Conservation (phyloP, 208 protist species). For the Trypanosoma melophagium region DNA sequence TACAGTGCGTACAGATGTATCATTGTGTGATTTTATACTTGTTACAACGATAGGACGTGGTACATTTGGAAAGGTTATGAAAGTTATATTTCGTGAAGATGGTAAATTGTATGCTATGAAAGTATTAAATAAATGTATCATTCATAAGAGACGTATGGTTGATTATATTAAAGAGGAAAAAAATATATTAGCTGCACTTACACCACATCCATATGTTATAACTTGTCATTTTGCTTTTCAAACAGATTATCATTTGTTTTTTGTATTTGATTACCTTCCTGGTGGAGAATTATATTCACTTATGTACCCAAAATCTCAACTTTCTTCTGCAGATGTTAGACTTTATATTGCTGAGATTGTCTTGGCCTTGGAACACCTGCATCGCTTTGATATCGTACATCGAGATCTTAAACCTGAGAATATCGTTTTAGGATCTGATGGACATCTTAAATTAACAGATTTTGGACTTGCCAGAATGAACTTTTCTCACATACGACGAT, state of each 20-base stretch:
- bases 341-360: constrained; percentile 92
- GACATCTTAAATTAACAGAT: constrained; percentile 85
- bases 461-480: constrained; percentile 87
- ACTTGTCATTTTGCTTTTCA: constrained; percentile 87
- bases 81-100: constrained; percentile 68
- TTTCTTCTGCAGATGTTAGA: constrained; percentile 48
- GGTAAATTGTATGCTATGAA: constrained; percentile 91
- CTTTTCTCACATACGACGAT: constrained; percentile 55
- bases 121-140: constrained; percentile 82
- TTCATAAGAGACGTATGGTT: constrained; percentile 80
- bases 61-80: constrained; percentile 95
- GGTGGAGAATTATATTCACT: constrained; percentile 94
- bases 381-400: constrained; percentile 81
- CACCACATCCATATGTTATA: constrained; percentile 89
- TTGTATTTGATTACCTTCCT: constrained; percentile 92
- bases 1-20: constrained; percentile 31
- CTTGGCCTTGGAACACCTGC: constrained; percentile 88
- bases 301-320: constrained; percentile 69
- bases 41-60: constrained; percentile 90
- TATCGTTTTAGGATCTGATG: constrained; percentile 76
- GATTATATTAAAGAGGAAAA: constrained; percentile 88
- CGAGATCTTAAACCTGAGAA: constrained; percentile 92
- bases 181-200: constrained; percentile 68
- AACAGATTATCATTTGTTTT: constrained; percentile 84
- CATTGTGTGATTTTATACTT: constrained; percentile 82